Conservation (phyloP, 179 eudicot species). For the Beta lomatogona region DNA sequence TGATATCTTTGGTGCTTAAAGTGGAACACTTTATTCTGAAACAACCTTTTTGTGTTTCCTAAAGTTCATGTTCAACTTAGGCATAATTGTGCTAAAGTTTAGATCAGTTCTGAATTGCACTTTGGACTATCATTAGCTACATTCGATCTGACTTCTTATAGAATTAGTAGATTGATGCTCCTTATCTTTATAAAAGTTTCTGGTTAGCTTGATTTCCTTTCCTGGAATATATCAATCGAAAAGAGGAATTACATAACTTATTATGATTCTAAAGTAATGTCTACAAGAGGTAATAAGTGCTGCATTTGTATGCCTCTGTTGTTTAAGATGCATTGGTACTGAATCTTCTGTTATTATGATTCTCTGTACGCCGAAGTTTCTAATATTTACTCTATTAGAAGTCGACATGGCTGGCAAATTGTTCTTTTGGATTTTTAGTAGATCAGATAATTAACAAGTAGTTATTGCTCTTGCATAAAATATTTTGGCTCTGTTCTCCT, state of each 20-base stretch:
- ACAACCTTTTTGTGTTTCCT: constrained; percentile 11
- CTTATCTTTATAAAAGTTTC: constrained; percentile 15
- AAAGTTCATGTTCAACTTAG: constrained; percentile 1
- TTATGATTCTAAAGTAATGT: neutral
- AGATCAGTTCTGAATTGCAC: constrained; percentile 12
- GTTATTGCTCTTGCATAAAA: neutral
- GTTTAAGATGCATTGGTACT: neutral
- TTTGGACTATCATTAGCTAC: constrained; percentile 15
- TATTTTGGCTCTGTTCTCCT: too few species aligned
- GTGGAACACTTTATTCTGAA: constrained; percentile 20
- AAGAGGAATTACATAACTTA: constrained; percentile 8
- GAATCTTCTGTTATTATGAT: neutral
- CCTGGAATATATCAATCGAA: constrained; percentile 4
- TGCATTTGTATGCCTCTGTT: neutral
- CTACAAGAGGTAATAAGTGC: neutral
- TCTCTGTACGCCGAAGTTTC: neutral
- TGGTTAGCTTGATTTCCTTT: constrained; percentile 2
- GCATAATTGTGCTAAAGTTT: neutral
- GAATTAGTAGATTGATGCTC: neutral
- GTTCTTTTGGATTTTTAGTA: neutral
- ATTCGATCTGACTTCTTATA: neutral
- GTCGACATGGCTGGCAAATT: neutral
- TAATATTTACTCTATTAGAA: neutral
- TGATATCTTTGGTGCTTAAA: constrained; percentile 11
- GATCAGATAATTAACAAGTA: neutral